Percentiles rank a stretch among this genome's conserved stretches.
Conservation (phyloP, 805 yeast species). For the Kluyveromyces lactis region DNA sequence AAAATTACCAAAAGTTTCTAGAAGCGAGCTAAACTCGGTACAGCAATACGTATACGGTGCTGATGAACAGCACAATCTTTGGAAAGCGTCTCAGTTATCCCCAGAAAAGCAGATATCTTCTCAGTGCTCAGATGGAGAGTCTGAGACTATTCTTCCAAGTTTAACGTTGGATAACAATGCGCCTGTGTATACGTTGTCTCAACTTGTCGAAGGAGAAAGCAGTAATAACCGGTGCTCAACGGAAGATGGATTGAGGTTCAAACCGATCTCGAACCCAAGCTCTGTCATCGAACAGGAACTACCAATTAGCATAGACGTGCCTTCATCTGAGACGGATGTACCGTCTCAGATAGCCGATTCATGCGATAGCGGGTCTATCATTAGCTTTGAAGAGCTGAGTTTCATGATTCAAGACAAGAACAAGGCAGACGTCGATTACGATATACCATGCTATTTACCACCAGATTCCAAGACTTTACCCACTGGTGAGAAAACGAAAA, state of each 20-base stretch:
- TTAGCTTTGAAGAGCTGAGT: constrained; percentile 1
- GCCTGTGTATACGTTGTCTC: constrained; percentile 4
- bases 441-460: too few relatives aligned
- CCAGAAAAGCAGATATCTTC: constrained; percentile 6
- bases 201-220: constrained; percentile 2
- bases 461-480: too few relatives aligned
- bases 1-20: constrained; percentile 17
- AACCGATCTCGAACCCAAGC: constrained; percentile 2
- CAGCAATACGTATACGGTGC: constrained; percentile 22
- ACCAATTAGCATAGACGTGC: neutral
- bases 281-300: neutral
- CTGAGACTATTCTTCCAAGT: constrained; percentile 3
- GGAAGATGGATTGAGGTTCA: too few relatives aligned
- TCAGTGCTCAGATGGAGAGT: neutral
- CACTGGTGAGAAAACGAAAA: too few relatives aligned
- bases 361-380: constrained; percentile 5
- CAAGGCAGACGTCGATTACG: too few relatives aligned
- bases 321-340: constrained; percentile 2
- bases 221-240: constrained; percentile 21
- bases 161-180: neutral
- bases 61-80: constrained; percentile 3
- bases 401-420: neutral
- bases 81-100: constrained; percentile 9
- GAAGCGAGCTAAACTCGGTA: constrained; percentile 16
- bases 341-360: constrained; percentile 5